Conservation (phyloP, 2,329 filamentous ascomycete species). For the Fusarium verrucosum region DNA sequence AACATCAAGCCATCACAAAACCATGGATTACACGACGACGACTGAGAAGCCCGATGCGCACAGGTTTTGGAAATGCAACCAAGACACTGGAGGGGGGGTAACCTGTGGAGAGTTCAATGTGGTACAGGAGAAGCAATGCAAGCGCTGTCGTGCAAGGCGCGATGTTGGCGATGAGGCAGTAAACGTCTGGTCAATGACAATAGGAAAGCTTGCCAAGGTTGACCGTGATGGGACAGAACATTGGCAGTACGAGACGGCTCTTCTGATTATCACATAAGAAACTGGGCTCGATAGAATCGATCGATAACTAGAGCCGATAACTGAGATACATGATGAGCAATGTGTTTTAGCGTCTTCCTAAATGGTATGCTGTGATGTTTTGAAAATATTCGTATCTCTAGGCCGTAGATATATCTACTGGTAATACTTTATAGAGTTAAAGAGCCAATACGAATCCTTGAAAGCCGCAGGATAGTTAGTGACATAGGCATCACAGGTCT, state of each 20-base stretch:
- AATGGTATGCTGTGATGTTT: too few relatives aligned
- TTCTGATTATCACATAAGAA: accelerated
- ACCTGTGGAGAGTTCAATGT: not conserved
- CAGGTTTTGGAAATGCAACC: constrained; percentile 3
- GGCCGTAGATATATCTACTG: not conserved
- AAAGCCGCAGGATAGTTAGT: constrained; percentile 63
- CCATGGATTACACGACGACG: not conserved
- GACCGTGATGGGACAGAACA: constrained; percentile 1
- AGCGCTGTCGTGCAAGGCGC: not conserved
- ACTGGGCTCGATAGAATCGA: not conserved
- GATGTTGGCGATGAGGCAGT: constrained; percentile 3
- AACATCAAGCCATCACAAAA: not conserved
- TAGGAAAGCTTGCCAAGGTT: constrained; percentile 4
- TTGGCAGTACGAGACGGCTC: constrained; percentile 1
- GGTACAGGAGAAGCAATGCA: constrained; percentile 1
- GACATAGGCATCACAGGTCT: constrained; percentile 75
- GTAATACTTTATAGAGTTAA: constrained; percentile 15
- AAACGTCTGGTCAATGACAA: not conserved
- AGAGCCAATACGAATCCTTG: constrained; percentile 5
- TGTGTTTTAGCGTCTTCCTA: too few relatives aligned
- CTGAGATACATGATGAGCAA: not conserved
- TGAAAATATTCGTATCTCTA: accelerated
- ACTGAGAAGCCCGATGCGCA: not conserved
- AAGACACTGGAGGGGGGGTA: not conserved
- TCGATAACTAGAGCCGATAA: not conserved